Evolutionary conservation across 108 stramenopile genomes (phyloP).

Genomic region (Cylindrotheca fusiformis): DNA sequence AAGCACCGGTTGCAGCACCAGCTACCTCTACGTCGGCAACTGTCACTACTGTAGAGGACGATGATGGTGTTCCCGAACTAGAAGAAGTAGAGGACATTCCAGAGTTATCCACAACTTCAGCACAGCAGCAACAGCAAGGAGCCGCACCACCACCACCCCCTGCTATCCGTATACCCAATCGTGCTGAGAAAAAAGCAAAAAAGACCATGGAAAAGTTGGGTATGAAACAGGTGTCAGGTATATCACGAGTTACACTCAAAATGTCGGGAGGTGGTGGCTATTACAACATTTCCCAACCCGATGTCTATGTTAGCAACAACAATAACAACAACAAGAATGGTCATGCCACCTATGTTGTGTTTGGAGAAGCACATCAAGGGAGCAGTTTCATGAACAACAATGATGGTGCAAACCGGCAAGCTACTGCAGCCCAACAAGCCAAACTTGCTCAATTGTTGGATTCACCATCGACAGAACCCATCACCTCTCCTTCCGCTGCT

Average conservation of each 20-base stretch:
- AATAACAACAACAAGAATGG: slow-evolving; percentile 80
- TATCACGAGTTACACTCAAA: slow-evolving; percentile 91
- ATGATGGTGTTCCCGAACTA: background rate
- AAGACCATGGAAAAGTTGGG: slow-evolving; percentile 93
- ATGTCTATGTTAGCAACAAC: too few species aligned
- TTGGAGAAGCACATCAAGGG: slow-evolving; percentile 92
- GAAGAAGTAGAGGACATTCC: slow-evolving; percentile 32
- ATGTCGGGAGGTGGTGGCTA: slow-evolving; percentile 56
- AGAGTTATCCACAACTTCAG: slow-evolving; percentile 4
- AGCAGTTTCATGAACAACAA: background rate
- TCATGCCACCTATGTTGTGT: slow-evolving; percentile 94
- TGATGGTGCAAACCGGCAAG: slow-evolving; percentile 76
- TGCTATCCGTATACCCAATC: slow-evolving; percentile 49
- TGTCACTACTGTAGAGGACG: background rate
- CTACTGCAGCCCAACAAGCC: slow-evolving; percentile 47
- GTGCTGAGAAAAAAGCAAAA: slow-evolving; percentile 94
- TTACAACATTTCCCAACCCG: slow-evolving; percentile 87
- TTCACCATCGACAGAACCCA: slow-evolving; percentile 53
- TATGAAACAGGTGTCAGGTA: slow-evolving; percentile 81
- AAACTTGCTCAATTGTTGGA: slow-evolving; percentile 59
- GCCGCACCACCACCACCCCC: background rate
- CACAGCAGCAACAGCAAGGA: background rate
- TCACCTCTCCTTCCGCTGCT: slow-evolving; percentile 39
- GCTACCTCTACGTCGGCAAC: background rate
- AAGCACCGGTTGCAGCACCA: background rate